Evolutionary conservation across 495 filamentous ascomycete species (phyloP).

Genomic region (Annulohypoxylon stygium): DNA sequence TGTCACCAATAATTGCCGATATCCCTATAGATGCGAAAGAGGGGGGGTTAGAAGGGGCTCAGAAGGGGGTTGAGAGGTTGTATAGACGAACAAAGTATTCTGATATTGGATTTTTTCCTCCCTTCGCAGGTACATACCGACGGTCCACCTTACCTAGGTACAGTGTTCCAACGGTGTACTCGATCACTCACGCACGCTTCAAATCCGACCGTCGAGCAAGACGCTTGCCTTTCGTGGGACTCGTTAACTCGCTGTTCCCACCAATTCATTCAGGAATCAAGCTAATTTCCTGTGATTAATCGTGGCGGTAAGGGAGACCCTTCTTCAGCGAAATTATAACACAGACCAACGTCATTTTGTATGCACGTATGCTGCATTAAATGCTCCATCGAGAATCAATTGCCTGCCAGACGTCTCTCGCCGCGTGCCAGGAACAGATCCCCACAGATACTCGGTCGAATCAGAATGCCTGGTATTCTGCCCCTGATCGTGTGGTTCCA

Average conservation of each 20-base stretch:
- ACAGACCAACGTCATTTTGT: constrained; percentile 48
- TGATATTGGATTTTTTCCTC: constrained; percentile 49
- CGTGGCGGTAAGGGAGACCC: constrained; percentile 76
- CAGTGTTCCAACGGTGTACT: constrained; percentile 68
- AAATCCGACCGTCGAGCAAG: constrained; percentile 56
- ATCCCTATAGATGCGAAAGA: constrained; percentile 9
- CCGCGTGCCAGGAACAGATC: constrained; percentile 48
- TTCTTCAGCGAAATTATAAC: constrained; percentile 52
- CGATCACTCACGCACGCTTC: constrained; percentile 58
- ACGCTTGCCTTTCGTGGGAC: constrained; percentile 70
- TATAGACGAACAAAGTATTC: constrained; percentile 32
- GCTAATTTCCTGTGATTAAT: constrained; percentile 67
- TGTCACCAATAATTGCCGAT: background rate
- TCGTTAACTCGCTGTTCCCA: constrained; percentile 79
- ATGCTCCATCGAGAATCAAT: constrained; percentile 48
- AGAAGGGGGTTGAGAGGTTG: constrained; percentile 10
- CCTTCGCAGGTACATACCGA: constrained; percentile 63
- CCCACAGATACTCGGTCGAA: constrained; percentile 48
- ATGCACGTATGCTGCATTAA: constrained; percentile 50
- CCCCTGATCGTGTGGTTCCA: constrained; percentile 50
- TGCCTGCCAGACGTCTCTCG: constrained; percentile 46
- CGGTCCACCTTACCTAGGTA: constrained; percentile 43
- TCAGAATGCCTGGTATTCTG: constrained; percentile 47
- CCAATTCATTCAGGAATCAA: constrained; percentile 61
- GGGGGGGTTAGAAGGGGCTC: background rate